Base-by-base conservation (phyloP, 495 filamentous ascomycete genomes). In the Tuber melanosporum region DNA sequence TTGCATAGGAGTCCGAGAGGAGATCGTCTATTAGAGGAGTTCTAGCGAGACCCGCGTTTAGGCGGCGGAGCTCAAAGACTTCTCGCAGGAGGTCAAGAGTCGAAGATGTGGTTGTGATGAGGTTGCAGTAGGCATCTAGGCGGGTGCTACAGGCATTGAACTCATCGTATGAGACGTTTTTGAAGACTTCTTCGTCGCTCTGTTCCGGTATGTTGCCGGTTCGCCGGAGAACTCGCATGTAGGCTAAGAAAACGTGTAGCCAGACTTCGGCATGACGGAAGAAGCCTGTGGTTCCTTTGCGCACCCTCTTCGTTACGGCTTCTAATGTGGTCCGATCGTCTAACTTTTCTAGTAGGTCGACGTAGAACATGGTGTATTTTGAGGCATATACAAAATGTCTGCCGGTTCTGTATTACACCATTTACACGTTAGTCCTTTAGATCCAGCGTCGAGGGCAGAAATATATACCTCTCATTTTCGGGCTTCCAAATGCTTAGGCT, bases 301-400 rank as follows among this genome's bases (percentile, higher is more conserved):
- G 90, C 17, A 98, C 89, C 22, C 94, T 89, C 62, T 92, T 92
- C 1, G 94, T 88, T 7, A 99, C 85, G 57, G 89, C 88, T 81
- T 98, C 95, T 71, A 99, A 87, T 80, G 89, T 95, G 17, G 87
- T 81, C 32, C 91, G 89, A 80, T 99, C 95, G 73, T 92, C 90
- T 47, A 94, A 86, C 72, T 92, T 87, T 72, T 90, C 89, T 22
- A 98, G 88, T 17, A 99, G 86, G 57, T 86, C 84, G 46, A 91
- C 88, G 83, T 97, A 92, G 79, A 94, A 95, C 52, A 90, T 88
- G 8, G 94, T 92, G 84, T 99, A 99, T 74, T 92, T 91, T 71
- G 91, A 90, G 22, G 93, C 98, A 85, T 97, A 99, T 49, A 98
- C 93, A 81, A 95, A 95, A 82, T 98, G 96, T 66, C 95, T 87